Conservation (phyloP, 108 stramenopile species). For the Cyclotella atomus region DNA sequence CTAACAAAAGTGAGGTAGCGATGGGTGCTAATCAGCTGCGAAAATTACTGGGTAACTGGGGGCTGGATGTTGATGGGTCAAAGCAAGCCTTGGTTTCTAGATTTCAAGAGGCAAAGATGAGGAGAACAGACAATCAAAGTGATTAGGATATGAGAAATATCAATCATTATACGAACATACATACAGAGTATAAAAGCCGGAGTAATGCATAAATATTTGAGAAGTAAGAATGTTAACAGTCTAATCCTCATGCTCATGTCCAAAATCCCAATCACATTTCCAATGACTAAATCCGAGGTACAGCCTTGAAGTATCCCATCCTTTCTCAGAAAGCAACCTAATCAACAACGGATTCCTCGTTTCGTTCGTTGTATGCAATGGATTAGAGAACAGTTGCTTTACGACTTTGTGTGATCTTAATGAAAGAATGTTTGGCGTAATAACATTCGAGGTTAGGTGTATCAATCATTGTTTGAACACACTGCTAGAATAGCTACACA, state of each 20-base stretch:
- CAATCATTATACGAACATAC: too few relatives aligned
- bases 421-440: constrained; percentile 5
- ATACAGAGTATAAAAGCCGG: too few relatives aligned
- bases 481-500: background rate
- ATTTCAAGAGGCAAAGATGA: background rate
- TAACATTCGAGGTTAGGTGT: too few relatives aligned
- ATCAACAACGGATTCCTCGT: constrained; percentile 9
- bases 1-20: background rate
- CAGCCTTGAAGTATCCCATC: constrained; percentile 74
- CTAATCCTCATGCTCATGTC: background rate
- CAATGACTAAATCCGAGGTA: constrained; percentile 72
- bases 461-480: too few relatives aligned
- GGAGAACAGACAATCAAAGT: too few relatives aligned
- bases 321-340: constrained; percentile 41
- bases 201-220: too few relatives aligned
- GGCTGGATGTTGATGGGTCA: constrained; percentile 28
- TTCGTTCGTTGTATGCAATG: background rate
- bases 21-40: constrained; percentile 5
- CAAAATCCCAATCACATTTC: constrained; percentile 39
- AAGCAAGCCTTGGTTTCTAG: constrained; percentile 4
- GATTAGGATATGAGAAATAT: too few relatives aligned
- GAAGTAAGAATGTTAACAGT: too few relatives aligned
- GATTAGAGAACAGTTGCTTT: constrained; percentile 2
- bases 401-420: constrained; percentile 20
- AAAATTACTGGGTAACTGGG: constrained; percentile 1